Conservation (phyloP, 106 monocot species). For the Xerophyta viscosa region DNA sequence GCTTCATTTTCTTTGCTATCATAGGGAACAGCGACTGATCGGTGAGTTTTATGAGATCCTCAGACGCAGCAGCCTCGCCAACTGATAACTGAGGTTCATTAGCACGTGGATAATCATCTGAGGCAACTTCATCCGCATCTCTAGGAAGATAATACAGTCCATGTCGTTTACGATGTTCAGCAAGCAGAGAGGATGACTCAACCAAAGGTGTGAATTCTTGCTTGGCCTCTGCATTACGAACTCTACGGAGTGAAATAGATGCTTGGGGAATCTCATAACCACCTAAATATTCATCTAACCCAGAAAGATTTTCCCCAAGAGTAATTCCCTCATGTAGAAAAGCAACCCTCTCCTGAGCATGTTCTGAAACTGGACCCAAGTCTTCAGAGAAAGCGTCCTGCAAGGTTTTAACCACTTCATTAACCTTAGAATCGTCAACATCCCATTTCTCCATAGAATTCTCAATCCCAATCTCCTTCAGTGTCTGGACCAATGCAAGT, state of each 20-base stretch:
- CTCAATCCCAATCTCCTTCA: slow-evolving; percentile 29
- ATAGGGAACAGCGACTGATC: slow-evolving; percentile 25
- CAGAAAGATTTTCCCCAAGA: slow-evolving; percentile 70
- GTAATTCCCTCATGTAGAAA: slow-evolving; percentile 58
- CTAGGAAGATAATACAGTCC: slow-evolving; percentile 76
- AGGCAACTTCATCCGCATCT: slow-evolving; percentile 39
- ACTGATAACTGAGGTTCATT: slow-evolving; percentile 26
- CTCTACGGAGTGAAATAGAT: slow-evolving; percentile 29
- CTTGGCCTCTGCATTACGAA: slow-evolving; percentile 11
- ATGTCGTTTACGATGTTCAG: slow-evolving; percentile 77
- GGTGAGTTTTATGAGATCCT: slow-evolving; percentile 40
- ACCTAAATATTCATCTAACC: slow-evolving; percentile 36
- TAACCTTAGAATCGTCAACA: slow-evolving; percentile 12
- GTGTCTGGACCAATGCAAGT: slow-evolving; percentile 44
- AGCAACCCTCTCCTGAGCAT: slow-evolving; percentile 47
- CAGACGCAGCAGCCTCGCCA: slow-evolving; percentile 12
- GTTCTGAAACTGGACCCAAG: slow-evolving; percentile 53
- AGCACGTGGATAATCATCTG: slow-evolving; percentile 57
- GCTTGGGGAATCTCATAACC: slow-evolving; percentile 21
- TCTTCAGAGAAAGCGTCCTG: slow-evolving; percentile 47
- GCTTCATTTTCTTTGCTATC: slow-evolving; percentile 43
- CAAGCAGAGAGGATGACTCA: slow-evolving; percentile 52
- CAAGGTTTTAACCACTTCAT: slow-evolving; percentile 30
- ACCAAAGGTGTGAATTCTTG: slow-evolving; percentile 14
- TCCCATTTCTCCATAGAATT: slow-evolving; percentile 10